Evolutionary conservation across 371 early-diverging fungal genomes (phyloP).

Genomic region (Mucor indicus): DNA sequence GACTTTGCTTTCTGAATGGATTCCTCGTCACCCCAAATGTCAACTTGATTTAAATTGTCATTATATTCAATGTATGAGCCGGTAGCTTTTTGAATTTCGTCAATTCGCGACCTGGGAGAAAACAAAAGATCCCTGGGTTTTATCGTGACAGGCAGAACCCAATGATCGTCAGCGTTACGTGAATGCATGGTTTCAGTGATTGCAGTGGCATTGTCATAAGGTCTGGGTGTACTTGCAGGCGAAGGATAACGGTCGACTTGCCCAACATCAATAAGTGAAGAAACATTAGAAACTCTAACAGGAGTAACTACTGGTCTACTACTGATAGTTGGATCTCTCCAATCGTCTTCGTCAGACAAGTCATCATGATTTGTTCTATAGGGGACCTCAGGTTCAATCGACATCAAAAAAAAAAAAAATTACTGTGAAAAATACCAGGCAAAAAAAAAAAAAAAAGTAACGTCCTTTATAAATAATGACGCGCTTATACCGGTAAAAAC

Average conservation of each 20-base stretch:
- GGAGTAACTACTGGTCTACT: not conserved
- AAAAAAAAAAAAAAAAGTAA: too few relatives aligned
- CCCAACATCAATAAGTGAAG: not conserved
- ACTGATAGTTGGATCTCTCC: constrained; percentile 16
- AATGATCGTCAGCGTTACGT: constrained; percentile 35
- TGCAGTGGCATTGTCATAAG: constrained; percentile 1
- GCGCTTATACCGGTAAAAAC: too few relatives aligned
- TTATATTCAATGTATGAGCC: constrained; percentile 32
- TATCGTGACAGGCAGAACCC: constrained; percentile 37
- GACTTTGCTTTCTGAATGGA: constrained; percentile 24
- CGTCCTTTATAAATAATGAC: too few relatives aligned
- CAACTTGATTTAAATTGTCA: constrained; percentile 33
- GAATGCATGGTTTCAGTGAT: constrained; percentile 8
- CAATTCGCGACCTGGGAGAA: constrained; percentile 8
- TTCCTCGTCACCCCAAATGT: constrained; percentile 40
- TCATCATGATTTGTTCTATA: constrained; percentile 10
- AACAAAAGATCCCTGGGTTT: constrained; percentile 20
- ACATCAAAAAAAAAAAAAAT: too few relatives aligned
- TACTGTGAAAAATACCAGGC: too few relatives aligned
- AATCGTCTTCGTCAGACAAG: constrained; percentile 8
- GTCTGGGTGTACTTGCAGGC: not conserved
- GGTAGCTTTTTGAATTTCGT: constrained; percentile 24
- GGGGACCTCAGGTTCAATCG: constrained; percentile 31
- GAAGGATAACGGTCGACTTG: not conserved
- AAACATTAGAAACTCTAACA: not conserved